Evolutionary conservation across 176 grass and related monocot species (phyloP), one percentile per base, ranked within the genome.

Genomic region (Triticum dicoccoides): DNA sequence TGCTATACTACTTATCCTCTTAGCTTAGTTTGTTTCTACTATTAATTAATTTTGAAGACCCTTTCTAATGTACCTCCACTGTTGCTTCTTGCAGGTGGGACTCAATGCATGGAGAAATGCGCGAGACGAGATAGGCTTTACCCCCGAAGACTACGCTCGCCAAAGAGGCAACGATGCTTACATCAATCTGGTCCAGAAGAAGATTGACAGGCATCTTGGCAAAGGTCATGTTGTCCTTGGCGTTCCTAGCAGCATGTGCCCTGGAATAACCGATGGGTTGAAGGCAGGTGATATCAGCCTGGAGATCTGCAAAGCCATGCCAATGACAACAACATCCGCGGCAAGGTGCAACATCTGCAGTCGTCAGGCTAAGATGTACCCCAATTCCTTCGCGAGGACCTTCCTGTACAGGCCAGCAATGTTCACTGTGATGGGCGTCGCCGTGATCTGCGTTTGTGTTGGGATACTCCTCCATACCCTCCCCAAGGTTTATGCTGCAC

Each of bases 341-440:
- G 62, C 89, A 27, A 79, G 67, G 67, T 99, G 97, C 74, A 89
- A 87, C 33, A 61, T 86, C 62, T 99, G 97, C 86, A 96, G 85
- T 49, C 81, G 87, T 39, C 90, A 90, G 71, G 77, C 39, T 33
- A 42, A 80, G 45, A 84, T 80, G 49, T 82, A 91, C 56, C 89
- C 42, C 34, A 89, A 32, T 51, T 88, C 86, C 0, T 24, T 72
- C 0, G 41, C 87, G 5, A 94, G 80, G 77, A 94, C 92, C 63
- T 94, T 99, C 78, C 37, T 99, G 75, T 96, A 96, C 68, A 92
- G 97, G 83, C 97, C 97, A 61, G 90, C 94, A 49, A 96, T 99
- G 94, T 79, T 99, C 17, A 88, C 92, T 3, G 69, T 99, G 85
- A 91, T 99, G 77, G 97, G 97, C 1, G 90, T 99, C 0, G 97